phyloP scores from a whole-genome alignment of 1,284 basidiomycete species.

The Abortiporus biennis region DNA sequence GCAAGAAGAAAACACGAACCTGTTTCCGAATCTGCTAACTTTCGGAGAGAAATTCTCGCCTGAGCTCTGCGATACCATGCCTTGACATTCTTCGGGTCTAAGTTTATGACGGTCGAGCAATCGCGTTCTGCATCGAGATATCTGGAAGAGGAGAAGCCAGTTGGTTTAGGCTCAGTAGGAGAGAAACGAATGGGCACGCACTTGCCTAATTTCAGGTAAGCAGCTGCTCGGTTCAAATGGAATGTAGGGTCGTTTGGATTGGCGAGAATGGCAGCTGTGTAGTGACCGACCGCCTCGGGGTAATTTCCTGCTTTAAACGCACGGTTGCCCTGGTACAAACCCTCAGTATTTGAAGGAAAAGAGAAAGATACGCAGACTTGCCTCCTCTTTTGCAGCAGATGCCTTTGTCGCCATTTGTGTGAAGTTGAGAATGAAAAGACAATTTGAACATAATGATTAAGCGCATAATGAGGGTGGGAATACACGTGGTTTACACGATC shows the following conservation, averaged over 20 bases:
- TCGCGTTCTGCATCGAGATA: slow-evolving; percentile 71
- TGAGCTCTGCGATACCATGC: slow-evolving; percentile 69
- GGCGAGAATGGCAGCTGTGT: slow-evolving; percentile 64
- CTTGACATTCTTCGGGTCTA: slow-evolving; percentile 59
- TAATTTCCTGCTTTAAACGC: slow-evolving; percentile 52
- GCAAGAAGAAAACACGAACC: slow-evolving; percentile 32
- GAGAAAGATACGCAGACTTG: too few species aligned
- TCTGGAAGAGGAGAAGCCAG: slow-evolving; percentile 30
- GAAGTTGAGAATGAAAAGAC: too few species aligned
- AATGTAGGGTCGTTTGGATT: slow-evolving; percentile 61
- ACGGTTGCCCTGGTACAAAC: slow-evolving; percentile 42
- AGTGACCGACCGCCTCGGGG: slow-evolving; percentile 56
- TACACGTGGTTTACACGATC: neutral
- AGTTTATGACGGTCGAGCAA: slow-evolving; percentile 49
- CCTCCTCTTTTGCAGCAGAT: too few species aligned
- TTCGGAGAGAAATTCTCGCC: slow-evolving; percentile 42
- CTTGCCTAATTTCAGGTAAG: slow-evolving; percentile 84
- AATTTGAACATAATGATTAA: too few species aligned
- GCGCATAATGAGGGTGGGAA: neutral
- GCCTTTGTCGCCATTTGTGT: too few species aligned
- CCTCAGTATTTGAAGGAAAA: neutral
- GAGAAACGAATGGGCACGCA: slow-evolving; percentile 33
- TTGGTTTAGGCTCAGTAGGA: slow-evolving; percentile 7
- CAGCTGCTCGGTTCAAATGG: slow-evolving; percentile 74
- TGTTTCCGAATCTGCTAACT: slow-evolving; percentile 38